Conservation (phyloP, 768 basidiomycete species). For the Xanthoconium stramineum region DNA sequence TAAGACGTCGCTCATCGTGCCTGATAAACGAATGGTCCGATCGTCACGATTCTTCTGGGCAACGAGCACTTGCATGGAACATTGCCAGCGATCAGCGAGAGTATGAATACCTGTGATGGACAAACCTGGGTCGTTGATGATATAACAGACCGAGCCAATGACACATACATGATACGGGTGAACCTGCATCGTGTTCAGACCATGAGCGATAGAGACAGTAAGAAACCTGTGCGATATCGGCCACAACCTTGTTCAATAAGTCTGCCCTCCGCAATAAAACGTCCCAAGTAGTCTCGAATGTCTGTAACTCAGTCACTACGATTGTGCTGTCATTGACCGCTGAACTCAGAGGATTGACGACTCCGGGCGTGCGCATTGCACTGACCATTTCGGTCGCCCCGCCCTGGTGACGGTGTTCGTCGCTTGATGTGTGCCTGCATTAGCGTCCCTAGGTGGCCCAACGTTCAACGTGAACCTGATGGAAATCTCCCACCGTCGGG, state of each 20-base stretch:
- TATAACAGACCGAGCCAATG: too few species aligned
- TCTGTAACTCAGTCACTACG: not conserved
- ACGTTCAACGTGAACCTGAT: not conserved
- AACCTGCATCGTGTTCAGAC: too few species aligned
- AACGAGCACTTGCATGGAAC: not conserved
- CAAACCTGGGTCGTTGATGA: too few species aligned
- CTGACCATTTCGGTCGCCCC: not conserved
- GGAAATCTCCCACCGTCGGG: not conserved
- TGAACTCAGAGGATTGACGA: not conserved
- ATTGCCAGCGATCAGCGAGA: too few species aligned
- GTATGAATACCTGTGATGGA: too few species aligned
- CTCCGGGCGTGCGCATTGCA: not conserved
- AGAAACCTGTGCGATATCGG: not conserved
- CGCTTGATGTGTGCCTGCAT: not conserved
- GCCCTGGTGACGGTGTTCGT: not conserved
- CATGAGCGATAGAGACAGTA: too few species aligned
- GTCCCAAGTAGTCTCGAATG: not conserved
- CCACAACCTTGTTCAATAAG: not conserved
- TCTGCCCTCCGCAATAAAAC: not conserved
- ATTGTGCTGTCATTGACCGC: not conserved
- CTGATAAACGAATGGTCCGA: too few species aligned
- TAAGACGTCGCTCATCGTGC: too few species aligned
- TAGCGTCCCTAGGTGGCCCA: not conserved
- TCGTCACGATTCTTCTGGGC: too few species aligned
- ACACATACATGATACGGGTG: too few species aligned